phyloP scores from a whole-genome alignment of 106 monocot genomes.

The Triglochin maritima region DNA sequence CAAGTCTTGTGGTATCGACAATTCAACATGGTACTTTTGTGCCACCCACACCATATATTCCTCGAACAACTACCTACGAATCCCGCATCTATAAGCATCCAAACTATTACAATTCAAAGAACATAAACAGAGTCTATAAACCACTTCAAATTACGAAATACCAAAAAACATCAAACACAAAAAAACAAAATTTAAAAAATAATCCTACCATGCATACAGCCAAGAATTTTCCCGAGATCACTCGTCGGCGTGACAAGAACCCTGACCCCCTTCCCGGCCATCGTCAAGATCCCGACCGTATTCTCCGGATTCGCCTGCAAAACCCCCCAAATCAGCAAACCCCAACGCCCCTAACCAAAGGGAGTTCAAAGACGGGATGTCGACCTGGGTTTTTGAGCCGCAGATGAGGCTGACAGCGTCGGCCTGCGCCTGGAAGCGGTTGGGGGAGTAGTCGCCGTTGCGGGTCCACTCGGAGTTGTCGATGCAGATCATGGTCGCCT shows the following conservation, averaged over 20 bases:
- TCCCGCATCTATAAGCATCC: too few relatives aligned
- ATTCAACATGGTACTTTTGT: too few relatives aligned
- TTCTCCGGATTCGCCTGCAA: conserved; percentile 91
- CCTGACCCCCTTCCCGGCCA: conserved; percentile 87
- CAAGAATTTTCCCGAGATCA: conserved; percentile 92
- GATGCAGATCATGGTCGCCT: conserved; percentile 98
- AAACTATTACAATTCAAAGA: too few relatives aligned
- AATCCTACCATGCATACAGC: conserved; percentile 85
- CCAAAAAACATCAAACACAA: too few relatives aligned
- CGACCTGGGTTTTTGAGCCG: conserved; percentile 84
- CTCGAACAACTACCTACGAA: too few relatives aligned
- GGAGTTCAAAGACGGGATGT: background rate
- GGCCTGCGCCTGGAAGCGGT: conserved; percentile 77
- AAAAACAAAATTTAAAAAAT: too few relatives aligned
- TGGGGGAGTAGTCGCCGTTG: conserved; percentile 85
- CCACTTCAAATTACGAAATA: too few relatives aligned
- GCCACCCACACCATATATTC: too few relatives aligned
- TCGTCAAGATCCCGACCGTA: conserved; percentile 88
- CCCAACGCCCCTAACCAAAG: background rate
- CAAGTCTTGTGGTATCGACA: too few relatives aligned
- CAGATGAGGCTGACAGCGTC: conserved; percentile 92
- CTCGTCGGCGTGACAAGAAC: conserved; percentile 89
- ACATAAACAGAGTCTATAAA: too few relatives aligned
- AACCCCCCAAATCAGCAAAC: background rate
- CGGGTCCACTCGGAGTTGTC: conserved; percentile 99